Evolutionary conservation across 2,329 filamentous ascomycete genomes (phyloP).

Genomic region (Cladosporium phlei): DNA sequence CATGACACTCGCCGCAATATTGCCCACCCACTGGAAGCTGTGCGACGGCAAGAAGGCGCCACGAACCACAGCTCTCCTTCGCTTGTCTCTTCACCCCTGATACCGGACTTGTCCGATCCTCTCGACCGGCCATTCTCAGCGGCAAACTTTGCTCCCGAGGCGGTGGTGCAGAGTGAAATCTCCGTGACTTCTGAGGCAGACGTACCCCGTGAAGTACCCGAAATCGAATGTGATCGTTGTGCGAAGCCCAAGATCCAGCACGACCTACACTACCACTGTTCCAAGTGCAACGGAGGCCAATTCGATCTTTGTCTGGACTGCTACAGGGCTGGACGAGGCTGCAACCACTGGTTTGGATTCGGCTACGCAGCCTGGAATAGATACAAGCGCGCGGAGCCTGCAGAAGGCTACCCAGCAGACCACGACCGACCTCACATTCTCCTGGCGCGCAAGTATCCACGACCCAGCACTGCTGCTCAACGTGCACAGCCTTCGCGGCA

Average conservation of each 20-base stretch:
- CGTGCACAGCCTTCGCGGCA: constrained; percentile 46
- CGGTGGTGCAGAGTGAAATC: constrained; percentile 2
- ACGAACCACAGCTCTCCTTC: constrained; percentile 20
- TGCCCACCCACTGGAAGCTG: constrained; percentile 17
- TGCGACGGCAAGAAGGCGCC: constrained; percentile 12
- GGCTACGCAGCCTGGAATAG: constrained; percentile 61
- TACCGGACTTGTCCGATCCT: constrained; percentile 11
- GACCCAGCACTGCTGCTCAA: constrained; percentile 18
- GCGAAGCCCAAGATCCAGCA: constrained; percentile 71
- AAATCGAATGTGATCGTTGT: constrained; percentile 60
- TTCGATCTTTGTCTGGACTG: constrained; percentile 79
- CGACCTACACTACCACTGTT: constrained; percentile 79
- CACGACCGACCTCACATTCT: constrained; percentile 51
- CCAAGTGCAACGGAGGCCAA: constrained; percentile 61
- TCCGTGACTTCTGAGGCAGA: background rate
- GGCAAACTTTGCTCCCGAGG: constrained; percentile 28
- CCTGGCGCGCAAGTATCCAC: constrained; percentile 42
- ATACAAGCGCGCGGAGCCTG: constrained; percentile 35
- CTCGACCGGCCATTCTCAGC: constrained; percentile 20
- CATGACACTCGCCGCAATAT: background rate
- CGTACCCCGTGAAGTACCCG: background rate
- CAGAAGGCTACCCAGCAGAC: constrained; percentile 37
- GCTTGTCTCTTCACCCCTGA: constrained; percentile 11
- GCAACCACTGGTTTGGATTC: constrained; percentile 84
- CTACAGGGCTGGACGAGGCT: constrained; percentile 72